Evolutionary conservation across 495 filamentous ascomycete species (phyloP).

Genomic region (Friedmanniomyces simplex): DNA sequence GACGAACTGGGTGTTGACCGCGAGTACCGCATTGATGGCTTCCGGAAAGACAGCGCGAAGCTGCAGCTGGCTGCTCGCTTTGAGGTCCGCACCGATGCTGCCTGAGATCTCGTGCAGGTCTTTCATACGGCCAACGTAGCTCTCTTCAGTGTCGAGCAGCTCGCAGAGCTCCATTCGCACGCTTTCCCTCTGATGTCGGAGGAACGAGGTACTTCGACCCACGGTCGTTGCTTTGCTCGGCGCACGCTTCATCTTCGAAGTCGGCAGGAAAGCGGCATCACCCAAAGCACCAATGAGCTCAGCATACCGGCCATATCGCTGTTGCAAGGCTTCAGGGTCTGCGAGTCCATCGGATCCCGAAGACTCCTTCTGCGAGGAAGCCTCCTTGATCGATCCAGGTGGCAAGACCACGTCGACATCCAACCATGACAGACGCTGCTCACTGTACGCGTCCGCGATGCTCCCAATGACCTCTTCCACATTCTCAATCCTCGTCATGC

Average conservation of each 20-base stretch:
- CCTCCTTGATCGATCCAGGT: constrained; percentile 52
- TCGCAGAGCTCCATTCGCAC: constrained; percentile 85
- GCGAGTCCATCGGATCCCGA: constrained; percentile 36
- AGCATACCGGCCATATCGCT: constrained; percentile 65
- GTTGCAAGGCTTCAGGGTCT: constrained; percentile 46
- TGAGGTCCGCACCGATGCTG: constrained; percentile 63
- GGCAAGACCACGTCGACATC: constrained; percentile 85
- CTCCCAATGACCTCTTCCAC: constrained; percentile 57
- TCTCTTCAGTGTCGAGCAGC: constrained; percentile 83
- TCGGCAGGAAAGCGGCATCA: constrained; percentile 74
- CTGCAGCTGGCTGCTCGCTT: constrained; percentile 52
- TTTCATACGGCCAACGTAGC: constrained; percentile 71
- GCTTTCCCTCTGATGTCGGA: constrained; percentile 69
- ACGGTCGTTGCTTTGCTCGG: constrained; percentile 75
- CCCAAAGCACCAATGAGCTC: constrained; percentile 68
- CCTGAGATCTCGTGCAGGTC: constrained; percentile 58
- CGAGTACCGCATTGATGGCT: constrained; percentile 63
- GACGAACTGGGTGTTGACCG: constrained; percentile 69
- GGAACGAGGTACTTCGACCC: constrained; percentile 60
- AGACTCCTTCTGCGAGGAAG: constrained; percentile 37
- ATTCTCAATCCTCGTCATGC: constrained; percentile 69
- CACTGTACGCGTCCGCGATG: constrained; percentile 60
- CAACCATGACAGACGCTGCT: constrained; percentile 68
- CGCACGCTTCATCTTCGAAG: constrained; percentile 72
- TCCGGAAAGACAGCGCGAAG: constrained; percentile 70